Percentiles rank a stretch among this genome's conserved stretches.
These are phyloP conservation scores for Lenzites betulinus DNA, from an alignment of 768 basidiomycete species.

Conservation along the genomic window DNA sequence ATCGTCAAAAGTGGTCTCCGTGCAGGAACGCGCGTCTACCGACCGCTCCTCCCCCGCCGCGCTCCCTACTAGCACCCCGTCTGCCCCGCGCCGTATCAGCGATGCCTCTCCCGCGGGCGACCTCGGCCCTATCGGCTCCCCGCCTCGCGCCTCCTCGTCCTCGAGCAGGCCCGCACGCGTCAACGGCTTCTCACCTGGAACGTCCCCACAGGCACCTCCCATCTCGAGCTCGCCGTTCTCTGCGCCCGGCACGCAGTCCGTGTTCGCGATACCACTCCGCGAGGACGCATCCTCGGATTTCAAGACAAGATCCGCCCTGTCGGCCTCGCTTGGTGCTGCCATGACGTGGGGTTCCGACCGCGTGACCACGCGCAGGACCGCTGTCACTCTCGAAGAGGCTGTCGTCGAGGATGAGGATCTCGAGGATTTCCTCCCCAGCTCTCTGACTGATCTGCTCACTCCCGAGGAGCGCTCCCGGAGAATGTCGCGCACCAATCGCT, in stretches of 20 bases:
- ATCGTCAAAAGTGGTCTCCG: neutral
- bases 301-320: slow-evolving; percentile 50
- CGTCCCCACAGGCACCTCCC: slow-evolving; percentile 51
- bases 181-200: slow-evolving; percentile 57
- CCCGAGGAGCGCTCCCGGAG: slow-evolving; percentile 83
- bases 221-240: slow-evolving; percentile 74
- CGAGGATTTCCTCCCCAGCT: slow-evolving; percentile 89
- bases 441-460: slow-evolving; percentile 85
- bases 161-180: slow-evolving; percentile 38
- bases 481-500: slow-evolving; percentile 68
- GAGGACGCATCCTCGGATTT: slow-evolving; percentile 35
- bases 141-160: slow-evolving; percentile 51
- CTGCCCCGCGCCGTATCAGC: slow-evolving; percentile 51
- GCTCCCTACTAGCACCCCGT: slow-evolving; percentile 53
- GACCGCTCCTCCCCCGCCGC: slow-evolving; percentile 41
- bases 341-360: slow-evolving; percentile 42
- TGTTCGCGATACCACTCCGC: slow-evolving; percentile 46
- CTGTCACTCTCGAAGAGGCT: slow-evolving; percentile 36
- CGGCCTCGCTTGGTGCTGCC: slow-evolving; percentile 68
- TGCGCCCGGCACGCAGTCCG: slow-evolving; percentile 63
- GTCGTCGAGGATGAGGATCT: slow-evolving; percentile 73
- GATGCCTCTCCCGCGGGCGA: slow-evolving; percentile 47
- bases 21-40: neutral
- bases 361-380: slow-evolving; percentile 12
- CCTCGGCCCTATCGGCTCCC: slow-evolving; percentile 84